phyloP scores from a whole-genome alignment of 768 basidiomycete species.

The Lactarius sanguifluus region DNA sequence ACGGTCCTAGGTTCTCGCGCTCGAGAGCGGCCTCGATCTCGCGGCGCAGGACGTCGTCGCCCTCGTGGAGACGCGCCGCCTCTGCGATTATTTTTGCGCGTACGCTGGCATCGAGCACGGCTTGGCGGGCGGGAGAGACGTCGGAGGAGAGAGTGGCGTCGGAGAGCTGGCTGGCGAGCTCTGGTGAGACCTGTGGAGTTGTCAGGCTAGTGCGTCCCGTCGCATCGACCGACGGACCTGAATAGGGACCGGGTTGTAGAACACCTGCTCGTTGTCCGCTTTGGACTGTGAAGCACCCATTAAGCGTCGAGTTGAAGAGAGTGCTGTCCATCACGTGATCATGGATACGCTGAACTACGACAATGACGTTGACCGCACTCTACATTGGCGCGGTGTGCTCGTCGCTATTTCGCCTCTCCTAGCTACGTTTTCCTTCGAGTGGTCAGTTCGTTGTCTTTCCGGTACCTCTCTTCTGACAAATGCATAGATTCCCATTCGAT shows the following conservation, averaged over 20 bases:
- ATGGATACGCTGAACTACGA: background rate
- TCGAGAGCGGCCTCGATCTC: slow-evolving; percentile 80
- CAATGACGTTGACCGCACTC: background rate
- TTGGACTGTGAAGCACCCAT: slow-evolving; percentile 78
- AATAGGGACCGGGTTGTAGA: slow-evolving; percentile 42
- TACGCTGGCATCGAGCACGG: slow-evolving; percentile 70
- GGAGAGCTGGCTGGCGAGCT: slow-evolving; percentile 76
- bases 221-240: slow-evolving; percentile 33
- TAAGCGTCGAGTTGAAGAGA: background rate
- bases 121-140: slow-evolving; percentile 67
- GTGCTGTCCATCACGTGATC: slow-evolving; percentile 13
- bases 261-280: slow-evolving; percentile 56
- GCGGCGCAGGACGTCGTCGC: slow-evolving; percentile 66
- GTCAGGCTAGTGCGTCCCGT: background rate
- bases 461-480: background rate
- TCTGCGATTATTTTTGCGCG: slow-evolving; percentile 70
- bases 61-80: slow-evolving; percentile 58
- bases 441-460: slow-evolving; percentile 37
- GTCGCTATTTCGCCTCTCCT: slow-evolving; percentile 44
- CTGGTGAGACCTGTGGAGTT: slow-evolving; percentile 67
- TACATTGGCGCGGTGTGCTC: slow-evolving; percentile 33
- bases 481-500: background rate
- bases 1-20: slow-evolving; percentile 82
- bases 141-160: slow-evolving; percentile 59
- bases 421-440: slow-evolving; percentile 53